Base-by-base conservation (phyloP, 2,329 filamentous ascomycete genomes). In the Phaeosphaeriaceae sp. region DNA sequence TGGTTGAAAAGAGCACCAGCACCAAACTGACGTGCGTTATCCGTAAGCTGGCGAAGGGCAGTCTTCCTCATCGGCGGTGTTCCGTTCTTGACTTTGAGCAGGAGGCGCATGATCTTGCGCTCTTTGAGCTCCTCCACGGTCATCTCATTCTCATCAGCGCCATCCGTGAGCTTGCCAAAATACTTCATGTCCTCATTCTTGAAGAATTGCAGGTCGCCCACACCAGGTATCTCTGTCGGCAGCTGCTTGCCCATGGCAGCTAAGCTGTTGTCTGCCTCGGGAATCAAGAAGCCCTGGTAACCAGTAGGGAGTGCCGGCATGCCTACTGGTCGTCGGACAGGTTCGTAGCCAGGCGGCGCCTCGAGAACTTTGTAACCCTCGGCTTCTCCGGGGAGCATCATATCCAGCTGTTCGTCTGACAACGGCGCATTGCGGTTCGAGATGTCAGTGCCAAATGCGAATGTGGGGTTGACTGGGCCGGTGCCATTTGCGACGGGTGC, bases 61-160 rank as follows among this genome's bases (percentile, higher is more conserved):
- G 95, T 99, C 85, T 99, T 99, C 80, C 95, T 86, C 95, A 98
- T 98, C 0, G 95, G 94, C 24, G 95, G 95, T 42, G 95, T 98
- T 72, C 95, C 95, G 76, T 99, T 99, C 86, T 99, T 99, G 83
- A 99, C 94, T 81, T 99, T 99, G 56, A 99, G 85, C 47, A 99
- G 83, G 54, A 99, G 82, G 66, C 95, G 86, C 95, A 99, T 98
- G 74, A 99, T 99, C 81, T 99, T 99, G 61, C 95, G 87, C 80
- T 99, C 94, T 79, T 99, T 98, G 52, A 99, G 81, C 72, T 99
- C 94, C 49, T 99, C 95, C 10, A 99, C 93, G 20, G 89, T 93
- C 80, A 99, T 87, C 21, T 88, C 85, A 69, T 94, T 96, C 80
- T 99, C 95, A 68, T 98, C 93, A 24, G 90, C 91, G 40, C 92